Percentiles rank a stretch among this genome's conserved stretches.
phyloP scores from a whole-genome alignment of 208 protist genomes.

The Porcisia deanei region DNA sequence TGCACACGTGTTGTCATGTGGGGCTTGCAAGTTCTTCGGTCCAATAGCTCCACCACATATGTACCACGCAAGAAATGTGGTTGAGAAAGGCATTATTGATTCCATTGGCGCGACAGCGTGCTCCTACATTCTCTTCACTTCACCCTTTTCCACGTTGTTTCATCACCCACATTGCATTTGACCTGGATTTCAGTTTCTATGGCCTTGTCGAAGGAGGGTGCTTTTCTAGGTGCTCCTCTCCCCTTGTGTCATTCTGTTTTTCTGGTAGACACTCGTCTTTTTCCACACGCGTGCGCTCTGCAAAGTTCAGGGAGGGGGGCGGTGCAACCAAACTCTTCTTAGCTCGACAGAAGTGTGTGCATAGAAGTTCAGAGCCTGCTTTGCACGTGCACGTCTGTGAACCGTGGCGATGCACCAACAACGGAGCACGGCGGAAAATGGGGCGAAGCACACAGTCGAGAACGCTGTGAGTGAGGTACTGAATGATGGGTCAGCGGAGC shows the following conservation, averaged over 20 bases:
- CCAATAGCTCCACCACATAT: background rate
- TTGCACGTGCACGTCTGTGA: background rate
- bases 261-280: background rate
- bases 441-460: conserved; percentile 39
- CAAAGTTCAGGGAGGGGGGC: background rate
- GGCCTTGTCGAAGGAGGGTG: background rate
- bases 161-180: background rate
- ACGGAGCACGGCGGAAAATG: background rate
- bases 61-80: background rate
- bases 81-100: background rate
- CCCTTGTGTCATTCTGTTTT: background rate
- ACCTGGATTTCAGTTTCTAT: background rate
- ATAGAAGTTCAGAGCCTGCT: background rate
- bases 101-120: too few species aligned
- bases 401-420: conserved; percentile 2
- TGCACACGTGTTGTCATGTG: background rate
- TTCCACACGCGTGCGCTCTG: background rate
- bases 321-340: too few species aligned
- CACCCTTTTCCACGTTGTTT: background rate
- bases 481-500: conserved; percentile 30
- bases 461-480: conserved; percentile 63
- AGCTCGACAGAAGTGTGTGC: background rate
- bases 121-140: background rate
- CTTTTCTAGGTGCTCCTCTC: background rate
- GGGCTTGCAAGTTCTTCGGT: too few species aligned